Evolutionary conservation across 139 green algal species (phyloP), one percentile per base, ranked within the genome.

Genomic region (Chlamydomonas schloesseri): DNA sequence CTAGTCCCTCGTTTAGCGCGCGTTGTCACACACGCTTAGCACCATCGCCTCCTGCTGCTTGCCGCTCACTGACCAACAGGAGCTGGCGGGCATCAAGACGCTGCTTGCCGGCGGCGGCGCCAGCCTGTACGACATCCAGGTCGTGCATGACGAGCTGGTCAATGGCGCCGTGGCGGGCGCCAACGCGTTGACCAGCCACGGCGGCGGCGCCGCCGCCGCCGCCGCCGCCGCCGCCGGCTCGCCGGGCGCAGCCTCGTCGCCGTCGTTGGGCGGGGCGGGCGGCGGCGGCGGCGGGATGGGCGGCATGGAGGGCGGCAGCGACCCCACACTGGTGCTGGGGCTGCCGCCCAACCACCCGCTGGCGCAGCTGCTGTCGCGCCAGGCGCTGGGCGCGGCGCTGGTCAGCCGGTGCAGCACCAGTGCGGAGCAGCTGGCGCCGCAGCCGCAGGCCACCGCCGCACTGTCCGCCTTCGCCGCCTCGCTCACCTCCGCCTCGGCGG

Each of bases 311-410:
- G 36, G n/a, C n/a, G n/a, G n/a, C n/a, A n/a, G n/a, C n/a, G n/a
- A 60, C 37, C 24, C 23, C 26, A 17, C 24, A 23, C 29, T 29
- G 1, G 13, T 76, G 71, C 11, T 17, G 24, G 24, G 46, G 60
- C 21, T 33, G 8, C 62, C 60, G 60, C 65, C 34, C 57, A 58
- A 10, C 26, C 26, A 82, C 31, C 57, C 71, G 31, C 71, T 80
- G 73, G 10, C 18, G 33, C 47, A 53, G 70, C 77, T 91, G 67
- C 72, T 88, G 77, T 23, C 31, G 34, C 67, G 68, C 67, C 80
- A 70, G 47, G 70, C 50, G 47, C 24, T 78, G 50, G 80, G 80
- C 18, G 80, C 31, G 24, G 50, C 67, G 6, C 53, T 86, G 31
- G 28, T 78, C 29, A 74, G 65, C 46, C 47, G 78, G 78, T 84